Evolutionary conservation across 768 basidiomycete species (phyloP), one percentile per base, ranked within the genome.

Genomic region (Macrocybe gigantea): DNA sequence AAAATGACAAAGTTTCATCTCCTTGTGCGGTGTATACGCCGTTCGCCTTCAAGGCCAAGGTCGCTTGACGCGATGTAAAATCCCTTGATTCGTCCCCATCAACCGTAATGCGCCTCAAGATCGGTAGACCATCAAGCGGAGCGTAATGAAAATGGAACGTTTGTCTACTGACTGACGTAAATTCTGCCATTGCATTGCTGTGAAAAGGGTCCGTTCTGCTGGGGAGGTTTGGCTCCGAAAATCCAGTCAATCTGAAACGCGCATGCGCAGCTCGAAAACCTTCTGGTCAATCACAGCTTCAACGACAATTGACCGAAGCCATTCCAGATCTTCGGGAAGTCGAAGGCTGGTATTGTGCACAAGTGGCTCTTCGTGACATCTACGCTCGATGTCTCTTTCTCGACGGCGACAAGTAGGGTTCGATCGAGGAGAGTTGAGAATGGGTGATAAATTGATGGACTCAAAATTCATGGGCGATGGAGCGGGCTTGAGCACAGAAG

Each of bases 251-350:
- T 51, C 68, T 71, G 66, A 91, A 83, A 6, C 66, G 61, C 13
- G 85, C 80, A 22, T 70, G 69, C 5, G 83, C 71, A 12, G 76
- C 72, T 22, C 88, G 78, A 56, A 88, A 89, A 3, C 87, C 84
- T 66, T 92, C 61, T 93, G 91, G 58, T 92, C 91, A 22, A 93
- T 82, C 62, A 81, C 75, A 33, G 92, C 65, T 48, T 85, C 79
- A 31, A 91, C 61, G 36, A 64, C 65, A 30, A 72, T 67, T 36
- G 71, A 68, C 52, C 73, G 70, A 8, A 87, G 70, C 82, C 83
- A 85, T 3, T 63, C 57, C 2, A 80, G 60, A 36, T 70, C 47
- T 11, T 15, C 37, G 34, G 53, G 54, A 34, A 52, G 31, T 22
- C 32, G 38, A 12, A 31, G 9, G 41, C 22, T 33, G 29, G 31